phyloP scores from a whole-genome alignment of 1,284 basidiomycete species.

The Apiotrichum brassicae region DNA sequence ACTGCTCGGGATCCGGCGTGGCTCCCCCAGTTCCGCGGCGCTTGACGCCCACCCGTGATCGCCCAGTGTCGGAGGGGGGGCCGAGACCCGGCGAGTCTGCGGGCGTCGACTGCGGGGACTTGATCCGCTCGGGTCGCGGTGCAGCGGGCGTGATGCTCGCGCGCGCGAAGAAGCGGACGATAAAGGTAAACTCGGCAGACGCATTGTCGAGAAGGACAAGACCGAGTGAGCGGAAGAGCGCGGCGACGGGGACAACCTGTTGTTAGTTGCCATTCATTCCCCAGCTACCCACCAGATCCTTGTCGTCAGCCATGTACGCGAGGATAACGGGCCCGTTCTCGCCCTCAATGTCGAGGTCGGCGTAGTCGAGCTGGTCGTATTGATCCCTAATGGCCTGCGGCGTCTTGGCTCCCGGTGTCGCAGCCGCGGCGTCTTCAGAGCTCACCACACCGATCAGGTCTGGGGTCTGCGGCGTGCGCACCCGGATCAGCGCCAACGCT shows the following conservation, averaged over 20 bases:
- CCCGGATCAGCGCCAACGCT: constrained; percentile 70
- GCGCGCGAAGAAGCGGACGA: constrained; percentile 67
- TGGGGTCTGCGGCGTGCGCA: constrained; percentile 45
- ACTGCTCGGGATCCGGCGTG: constrained; percentile 49
- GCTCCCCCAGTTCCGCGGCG: not conserved
- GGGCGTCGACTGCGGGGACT: constrained; percentile 16
- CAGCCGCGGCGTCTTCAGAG: constrained; percentile 26
- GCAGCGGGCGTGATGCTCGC: not conserved
- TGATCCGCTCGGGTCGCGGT: not conserved
- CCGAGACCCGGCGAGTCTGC: constrained; percentile 28
- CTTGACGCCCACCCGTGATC: constrained; percentile 7
- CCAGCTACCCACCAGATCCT: constrained; percentile 59
- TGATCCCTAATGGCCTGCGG: constrained; percentile 47
- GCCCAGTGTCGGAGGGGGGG: constrained; percentile 27
- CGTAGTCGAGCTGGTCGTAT: constrained; percentile 57
- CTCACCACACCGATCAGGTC: constrained; percentile 38
- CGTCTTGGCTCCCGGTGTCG: constrained; percentile 21
- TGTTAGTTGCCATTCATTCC: not conserved
- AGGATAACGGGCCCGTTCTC: constrained; percentile 60
- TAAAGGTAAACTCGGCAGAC: constrained; percentile 79
- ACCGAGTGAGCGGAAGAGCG: constrained; percentile 71
- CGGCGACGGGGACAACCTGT: constrained; percentile 77
- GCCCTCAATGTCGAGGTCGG: constrained; percentile 60
- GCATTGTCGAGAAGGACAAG: constrained; percentile 90
- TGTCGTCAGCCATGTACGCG: constrained; percentile 80